A percentile compares a stretch with the other conserved stretches of the same genome.
These are phyloP conservation scores for Gossypium mustelinum DNA, from an alignment of 345 rosid species.

Conservation along the genomic window DNA sequence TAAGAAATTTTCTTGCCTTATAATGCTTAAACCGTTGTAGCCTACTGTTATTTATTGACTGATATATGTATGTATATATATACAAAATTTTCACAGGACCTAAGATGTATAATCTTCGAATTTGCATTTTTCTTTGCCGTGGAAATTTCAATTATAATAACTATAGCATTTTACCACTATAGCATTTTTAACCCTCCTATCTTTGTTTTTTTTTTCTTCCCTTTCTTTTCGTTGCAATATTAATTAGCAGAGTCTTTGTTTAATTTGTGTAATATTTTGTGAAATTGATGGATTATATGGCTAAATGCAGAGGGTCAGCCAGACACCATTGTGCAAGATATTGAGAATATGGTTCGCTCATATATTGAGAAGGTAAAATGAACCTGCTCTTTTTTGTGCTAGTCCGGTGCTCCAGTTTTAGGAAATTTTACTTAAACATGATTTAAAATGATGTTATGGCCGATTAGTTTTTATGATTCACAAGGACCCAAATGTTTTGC, in stretches of 20 bases:
- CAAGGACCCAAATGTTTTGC: no score
- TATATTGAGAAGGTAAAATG: conserved; percentile 87
- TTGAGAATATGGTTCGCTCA: conserved; percentile 97
- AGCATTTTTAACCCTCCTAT: not conserved
- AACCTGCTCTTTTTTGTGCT: not conserved
- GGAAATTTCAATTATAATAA: not conserved
- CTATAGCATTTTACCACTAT: not conserved
- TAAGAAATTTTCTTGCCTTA: not conserved
- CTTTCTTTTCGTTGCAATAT: not conserved
- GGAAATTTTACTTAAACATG: not conserved
- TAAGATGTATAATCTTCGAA: not conserved
- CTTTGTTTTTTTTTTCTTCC: not conserved
- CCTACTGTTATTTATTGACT: not conserved
- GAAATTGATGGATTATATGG: conserved; percentile 16
- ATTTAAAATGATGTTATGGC: not conserved
- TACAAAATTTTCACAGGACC: not conserved
- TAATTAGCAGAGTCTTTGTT: not conserved
- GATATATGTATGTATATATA: not conserved
- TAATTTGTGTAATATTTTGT: not conserved
- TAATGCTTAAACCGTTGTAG: not conserved
- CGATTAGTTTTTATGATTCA: not conserved
- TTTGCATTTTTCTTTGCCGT: not conserved
- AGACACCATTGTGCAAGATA: conserved; percentile 86
- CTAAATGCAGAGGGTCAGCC: conserved; percentile 87
- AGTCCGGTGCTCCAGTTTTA: not conserved